These are phyloP conservation scores for Nicotiana otophora DNA, from an alignment of 257 asterid species.

Conservation along the genomic window DNA sequence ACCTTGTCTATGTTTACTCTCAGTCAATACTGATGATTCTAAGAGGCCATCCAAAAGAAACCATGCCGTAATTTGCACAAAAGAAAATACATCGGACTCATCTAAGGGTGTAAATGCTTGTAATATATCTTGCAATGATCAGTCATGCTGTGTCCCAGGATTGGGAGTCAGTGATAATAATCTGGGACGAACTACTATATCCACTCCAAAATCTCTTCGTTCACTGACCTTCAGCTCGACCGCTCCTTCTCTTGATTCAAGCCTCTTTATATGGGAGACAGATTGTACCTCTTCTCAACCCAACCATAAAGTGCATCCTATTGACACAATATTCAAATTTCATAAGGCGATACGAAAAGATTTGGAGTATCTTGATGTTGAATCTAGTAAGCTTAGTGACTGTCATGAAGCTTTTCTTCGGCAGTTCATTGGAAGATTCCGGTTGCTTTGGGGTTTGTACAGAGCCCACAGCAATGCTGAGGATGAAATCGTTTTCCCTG, in stretches of 20 bases:
- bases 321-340: conserved; percentile 46
- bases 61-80: conserved; percentile 10
- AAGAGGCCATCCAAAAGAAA: conserved; percentile 29
- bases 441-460: conserved; percentile 40
- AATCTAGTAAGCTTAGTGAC: conserved; percentile 37
- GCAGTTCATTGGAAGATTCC: conserved; percentile 44
- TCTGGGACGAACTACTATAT: conserved; percentile 25
- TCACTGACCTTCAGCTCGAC: conserved; percentile 28
- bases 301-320: conserved; percentile 29
- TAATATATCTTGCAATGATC: conserved; percentile 20
- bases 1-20: conserved; percentile 30
- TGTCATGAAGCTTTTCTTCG: conserved; percentile 33
- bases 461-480: conserved; percentile 49
- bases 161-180: conserved; percentile 33
- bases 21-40: conserved; percentile 18
- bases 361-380: conserved; percentile 44
- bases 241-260: conserved; percentile 47
- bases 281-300: conserved; percentile 21
- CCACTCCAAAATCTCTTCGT: conserved; percentile 33
- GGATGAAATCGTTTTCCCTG: conserved; percentile 48
- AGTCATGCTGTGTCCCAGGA: conserved; percentile 46
- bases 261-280: conserved; percentile 43
- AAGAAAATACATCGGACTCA: conserved; percentile 4
- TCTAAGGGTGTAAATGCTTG: conserved; percentile 15
- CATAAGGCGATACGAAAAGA: conserved; percentile 48